Evolutionary conservation across 2,329 filamentous ascomycete species (phyloP).

Genomic region (Pseudogymnoascus sp.): DNA sequence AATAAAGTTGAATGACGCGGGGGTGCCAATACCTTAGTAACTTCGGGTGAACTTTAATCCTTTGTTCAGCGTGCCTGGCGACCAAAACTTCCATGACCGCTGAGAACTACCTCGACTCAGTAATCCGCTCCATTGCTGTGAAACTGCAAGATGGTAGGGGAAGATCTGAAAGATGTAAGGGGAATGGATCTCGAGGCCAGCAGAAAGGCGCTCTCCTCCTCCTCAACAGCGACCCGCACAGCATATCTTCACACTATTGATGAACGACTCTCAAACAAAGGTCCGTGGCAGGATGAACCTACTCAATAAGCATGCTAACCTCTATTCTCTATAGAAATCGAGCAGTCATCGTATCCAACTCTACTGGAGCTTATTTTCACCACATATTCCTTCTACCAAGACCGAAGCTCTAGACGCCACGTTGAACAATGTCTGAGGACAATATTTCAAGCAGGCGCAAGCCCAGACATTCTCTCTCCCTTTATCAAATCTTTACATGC

Average conservation of each 20-base stretch:
- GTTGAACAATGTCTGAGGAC: conserved; percentile 72
- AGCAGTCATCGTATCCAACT: conserved; percentile 36
- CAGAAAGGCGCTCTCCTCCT: conserved; percentile 49
- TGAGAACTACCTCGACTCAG: background rate
- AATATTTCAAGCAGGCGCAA: conserved; percentile 52
- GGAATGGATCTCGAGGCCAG: conserved; percentile 48
- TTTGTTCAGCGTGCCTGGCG: conserved; percentile 2
- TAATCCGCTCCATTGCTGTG: background rate
- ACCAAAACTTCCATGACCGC: conserved; percentile 2
- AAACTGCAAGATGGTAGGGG: conserved; percentile 39
- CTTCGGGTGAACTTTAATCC: conserved; percentile 9
- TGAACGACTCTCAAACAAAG: conserved; percentile 48
- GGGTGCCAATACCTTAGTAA: conserved; percentile 7
- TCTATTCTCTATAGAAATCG: conserved; percentile 29
- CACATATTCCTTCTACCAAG: conserved; percentile 80
- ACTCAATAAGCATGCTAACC: conserved; percentile 16
- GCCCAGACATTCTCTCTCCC: conserved; percentile 52
- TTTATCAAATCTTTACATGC: conserved; percentile 61
- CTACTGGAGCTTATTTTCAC: conserved; percentile 71
- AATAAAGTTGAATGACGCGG: conserved; percentile 10
- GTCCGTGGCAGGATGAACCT: conserved; percentile 33
- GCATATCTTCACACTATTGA: conserved; percentile 48
- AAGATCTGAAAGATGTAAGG: conserved; percentile 36
- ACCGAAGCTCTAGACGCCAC: conserved; percentile 74
- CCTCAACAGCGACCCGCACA: conserved; percentile 52